Percentiles rank a stretch among this genome's conserved stretches.
These are phyloP conservation scores for Fusarium albidum DNA, from an alignment of 2,329 filamentous ascomycete genomes.

Conservation along the genomic window DNA sequence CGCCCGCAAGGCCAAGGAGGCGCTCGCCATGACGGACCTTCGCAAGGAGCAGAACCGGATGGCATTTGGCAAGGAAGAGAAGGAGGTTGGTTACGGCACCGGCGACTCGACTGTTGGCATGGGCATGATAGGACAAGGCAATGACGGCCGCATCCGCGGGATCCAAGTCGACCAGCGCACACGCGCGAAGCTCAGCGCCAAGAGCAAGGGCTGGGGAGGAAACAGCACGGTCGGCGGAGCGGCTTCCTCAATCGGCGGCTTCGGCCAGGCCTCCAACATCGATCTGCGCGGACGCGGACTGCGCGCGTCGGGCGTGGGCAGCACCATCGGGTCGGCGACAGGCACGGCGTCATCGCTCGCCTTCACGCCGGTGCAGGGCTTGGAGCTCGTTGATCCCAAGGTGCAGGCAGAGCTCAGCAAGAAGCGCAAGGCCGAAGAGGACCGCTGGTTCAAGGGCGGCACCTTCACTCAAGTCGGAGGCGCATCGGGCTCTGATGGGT, in stretches of 20 bases:
- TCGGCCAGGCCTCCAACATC: constrained; percentile 73
- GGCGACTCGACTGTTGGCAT: constrained; percentile 87
- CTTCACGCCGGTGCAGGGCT: constrained; percentile 92
- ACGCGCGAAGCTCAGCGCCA: constrained; percentile 90
- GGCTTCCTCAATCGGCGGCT: constrained; percentile 83
- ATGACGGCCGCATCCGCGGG: constrained; percentile 87
- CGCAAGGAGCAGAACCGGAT: constrained; percentile 96
- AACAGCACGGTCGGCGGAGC: constrained; percentile 71
- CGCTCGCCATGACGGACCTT: constrained; percentile 94
- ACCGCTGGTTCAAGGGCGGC: constrained; percentile 97
- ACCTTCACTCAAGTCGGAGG: constrained; percentile 87
- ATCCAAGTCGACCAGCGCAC: constrained; percentile 93
- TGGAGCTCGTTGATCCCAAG: constrained; percentile 96
- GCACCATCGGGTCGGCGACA: constrained; percentile 64
- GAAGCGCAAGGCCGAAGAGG: constrained; percentile 93
- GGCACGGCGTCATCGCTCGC: constrained; percentile 88
- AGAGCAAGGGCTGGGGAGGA: constrained; percentile 94
- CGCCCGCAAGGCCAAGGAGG: constrained; percentile 94
- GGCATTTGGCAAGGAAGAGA: constrained; percentile 95
- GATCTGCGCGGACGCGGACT: constrained; percentile 82
- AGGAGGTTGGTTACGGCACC: constrained; percentile 88
- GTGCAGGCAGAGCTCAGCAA: constrained; percentile 84
- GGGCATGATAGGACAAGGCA: constrained; percentile 92
- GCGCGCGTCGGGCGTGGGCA: constrained; percentile 82
- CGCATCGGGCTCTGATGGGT: constrained; percentile 64